Evolutionary conservation across 306 rosid genomes (phyloP), one percentile per base, ranked within the genome.

Genomic region (Cercis canadensis): DNA sequence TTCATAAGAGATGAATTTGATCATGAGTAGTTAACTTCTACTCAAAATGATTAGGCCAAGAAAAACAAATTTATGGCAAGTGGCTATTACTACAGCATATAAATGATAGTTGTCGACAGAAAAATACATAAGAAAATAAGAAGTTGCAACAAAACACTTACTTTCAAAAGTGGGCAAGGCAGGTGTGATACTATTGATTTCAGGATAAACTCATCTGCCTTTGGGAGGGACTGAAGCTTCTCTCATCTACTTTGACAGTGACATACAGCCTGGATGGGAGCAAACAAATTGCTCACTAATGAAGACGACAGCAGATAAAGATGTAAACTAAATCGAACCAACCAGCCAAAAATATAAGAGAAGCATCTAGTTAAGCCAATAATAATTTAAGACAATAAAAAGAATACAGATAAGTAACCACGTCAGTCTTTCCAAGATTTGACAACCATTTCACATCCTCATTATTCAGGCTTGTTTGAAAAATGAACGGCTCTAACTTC

Each of bases 211-310:
- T 10, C 13, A 44, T 44, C 50, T 63, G 21, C 51, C 32, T 60
- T 31, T n/a, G 73, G 39, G 49, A 66, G 52, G 5, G 4, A 44
- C 50, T 44, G 50, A 44, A 44, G 15, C 50, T 44, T 44, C 50
- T 4, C 13, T 7, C 50, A 13, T 44, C 50, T 44, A 64, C 45
- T 63, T 64, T 49, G 76, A 69, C 56, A 52, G 57, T 24, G 74
- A 68, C 56, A 50, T 44, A 65, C 57, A 79, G 43, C 67, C 31
- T 44, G 57, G 11, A 31, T 17, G 16, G 29, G 9, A 29, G 67
- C 55, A 65, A 75, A 51, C 57, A 63, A 70, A 51, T 37, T 57
- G 59, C 16, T 57, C 59, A 57, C 50, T 70, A 64, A 58, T 65
- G 60, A 71, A 60, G 45, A 52, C 2, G 40, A 13, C 11, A 44